Evolutionary conservation across 2,329 filamentous ascomycete species (phyloP), one percentile per base, ranked within the genome.

Genomic region (Curvularia eragrostidis): DNA sequence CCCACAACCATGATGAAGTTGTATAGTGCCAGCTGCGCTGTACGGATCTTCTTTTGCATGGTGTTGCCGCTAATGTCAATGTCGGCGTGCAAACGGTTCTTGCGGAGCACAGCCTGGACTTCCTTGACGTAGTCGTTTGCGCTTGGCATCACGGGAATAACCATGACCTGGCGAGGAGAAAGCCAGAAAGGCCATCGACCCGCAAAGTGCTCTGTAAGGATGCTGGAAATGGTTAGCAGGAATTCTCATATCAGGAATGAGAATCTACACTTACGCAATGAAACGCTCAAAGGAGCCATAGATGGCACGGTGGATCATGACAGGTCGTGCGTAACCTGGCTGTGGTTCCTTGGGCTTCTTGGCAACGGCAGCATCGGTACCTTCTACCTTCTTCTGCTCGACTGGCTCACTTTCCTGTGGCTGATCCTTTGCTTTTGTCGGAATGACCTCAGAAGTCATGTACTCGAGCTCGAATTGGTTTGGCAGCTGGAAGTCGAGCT

Each of bases 141-240:
- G 44, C 85, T 83, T 49, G 89, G 88, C 78, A 90, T 90, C 59
- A 92, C 90, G 8, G 91, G 91, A 61, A 93, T 88, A 63, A 95
- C 85, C 67, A 90, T 83, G 63, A 95, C 86, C 78, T 95, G 91
- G 50, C 91, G 85, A n/a, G 91, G 91, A 67, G 88, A 91, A 61
- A 95, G 81, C 91, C 91, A 95, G 83, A 94, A 92, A 1, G 91
- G 91, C 91, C 91, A 95, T 80, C 93, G 93, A 68, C 91, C 91
- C 53, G 84, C 91, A 74, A 92, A 94, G 78, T 94, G 91, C 82
- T 95, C 91, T 44, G 86, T 91, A 59, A 94, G 82, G 64, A 94
- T 92, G 64, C 74, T 75, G 43, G 1, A 13, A 1, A 7, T 21
- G 30, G 56, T 71, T 58, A 73, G 65, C 42, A 38, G 28, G 21